These are phyloP conservation scores for Calocybe indica DNA, from an alignment of 768 basidiomycete genomes.

Conservation along the genomic window DNA sequence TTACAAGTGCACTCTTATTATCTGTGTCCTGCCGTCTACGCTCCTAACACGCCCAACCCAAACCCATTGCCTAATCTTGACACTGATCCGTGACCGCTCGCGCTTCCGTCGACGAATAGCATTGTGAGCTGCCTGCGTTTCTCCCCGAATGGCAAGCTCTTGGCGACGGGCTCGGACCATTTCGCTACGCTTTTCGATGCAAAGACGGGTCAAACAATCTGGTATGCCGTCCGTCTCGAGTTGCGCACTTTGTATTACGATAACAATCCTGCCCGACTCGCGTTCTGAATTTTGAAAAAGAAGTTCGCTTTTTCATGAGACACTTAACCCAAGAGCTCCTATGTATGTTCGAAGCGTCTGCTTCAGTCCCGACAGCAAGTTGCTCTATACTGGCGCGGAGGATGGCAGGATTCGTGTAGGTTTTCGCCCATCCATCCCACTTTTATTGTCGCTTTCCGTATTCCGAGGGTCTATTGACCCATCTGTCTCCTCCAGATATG, in stretches of 20 bases:
- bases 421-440: neutral
- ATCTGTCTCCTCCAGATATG: constrained; percentile 56
- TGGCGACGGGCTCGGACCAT: constrained; percentile 62
- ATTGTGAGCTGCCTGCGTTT: constrained; percentile 70
- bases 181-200: constrained; percentile 62
- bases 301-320: constrained; percentile 24
- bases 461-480: neutral
- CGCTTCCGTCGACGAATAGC: too few species aligned
- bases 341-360: constrained; percentile 61
- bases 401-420: constrained; percentile 83
- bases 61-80: too few species aligned
- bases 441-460: too few species aligned
- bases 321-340: constrained; percentile 45
- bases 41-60: too few species aligned
- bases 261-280: neutral
- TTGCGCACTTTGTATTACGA: neutral
- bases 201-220: constrained; percentile 78
- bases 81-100: too few species aligned
- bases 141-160: constrained; percentile 80
- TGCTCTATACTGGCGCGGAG: constrained; percentile 90
- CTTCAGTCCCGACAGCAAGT: constrained; percentile 90
- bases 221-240: constrained; percentile 38
- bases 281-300: too few species aligned
- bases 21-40: too few species aligned
- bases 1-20: too few species aligned